Percentiles rank a stretch among this genome's conserved stretches.
Evolutionary conservation across 108 stramenopile genomes (phyloP).

Genomic region (Nannochloropsis granulata): DNA sequence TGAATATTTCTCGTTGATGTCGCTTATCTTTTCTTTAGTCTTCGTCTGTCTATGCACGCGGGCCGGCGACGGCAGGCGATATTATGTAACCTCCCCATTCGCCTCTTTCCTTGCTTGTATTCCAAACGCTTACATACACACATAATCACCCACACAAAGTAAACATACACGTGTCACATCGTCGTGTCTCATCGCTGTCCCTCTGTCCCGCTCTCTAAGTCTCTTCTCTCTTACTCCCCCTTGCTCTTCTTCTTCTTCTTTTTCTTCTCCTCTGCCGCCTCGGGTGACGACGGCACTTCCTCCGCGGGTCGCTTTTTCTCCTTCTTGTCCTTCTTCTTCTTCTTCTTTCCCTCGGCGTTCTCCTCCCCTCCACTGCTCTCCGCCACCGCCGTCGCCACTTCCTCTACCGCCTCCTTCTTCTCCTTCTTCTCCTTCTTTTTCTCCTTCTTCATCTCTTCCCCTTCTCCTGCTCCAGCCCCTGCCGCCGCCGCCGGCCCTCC

Average conservation of each 20-base stretch:
- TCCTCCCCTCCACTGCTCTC: background rate
- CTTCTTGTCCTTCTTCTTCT: slow-evolving; percentile 36
- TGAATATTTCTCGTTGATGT: too few relatives aligned
- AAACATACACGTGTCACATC: too few relatives aligned
- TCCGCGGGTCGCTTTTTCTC: background rate
- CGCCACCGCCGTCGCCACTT: background rate
- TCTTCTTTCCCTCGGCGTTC: background rate
- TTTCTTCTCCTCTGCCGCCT: slow-evolving; percentile 31
- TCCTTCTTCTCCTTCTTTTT: slow-evolving; percentile 17
- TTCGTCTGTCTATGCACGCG: too few relatives aligned
- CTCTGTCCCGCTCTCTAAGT: too few relatives aligned
- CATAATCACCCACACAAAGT: too few relatives aligned
- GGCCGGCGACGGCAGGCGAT: too few relatives aligned
- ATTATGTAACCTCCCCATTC: too few relatives aligned
- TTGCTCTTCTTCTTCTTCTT: slow-evolving; percentile 34
- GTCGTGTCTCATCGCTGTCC: too few relatives aligned
- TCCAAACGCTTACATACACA: too few relatives aligned
- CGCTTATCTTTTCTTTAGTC: too few relatives aligned
- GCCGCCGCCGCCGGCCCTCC: background rate
- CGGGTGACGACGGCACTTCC: background rate
- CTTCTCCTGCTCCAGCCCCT: background rate
- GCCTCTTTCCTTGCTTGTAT: too few relatives aligned
- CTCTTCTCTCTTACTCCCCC: background rate
- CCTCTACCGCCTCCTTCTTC: slow-evolving; percentile 26
- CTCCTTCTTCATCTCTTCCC: slow-evolving; percentile 19